A percentile compares a stretch with the other conserved stretches of the same genome.
Conservation (phyloP, 371 early-diverging fungal species). For the Rhizopus delemar region DNA sequence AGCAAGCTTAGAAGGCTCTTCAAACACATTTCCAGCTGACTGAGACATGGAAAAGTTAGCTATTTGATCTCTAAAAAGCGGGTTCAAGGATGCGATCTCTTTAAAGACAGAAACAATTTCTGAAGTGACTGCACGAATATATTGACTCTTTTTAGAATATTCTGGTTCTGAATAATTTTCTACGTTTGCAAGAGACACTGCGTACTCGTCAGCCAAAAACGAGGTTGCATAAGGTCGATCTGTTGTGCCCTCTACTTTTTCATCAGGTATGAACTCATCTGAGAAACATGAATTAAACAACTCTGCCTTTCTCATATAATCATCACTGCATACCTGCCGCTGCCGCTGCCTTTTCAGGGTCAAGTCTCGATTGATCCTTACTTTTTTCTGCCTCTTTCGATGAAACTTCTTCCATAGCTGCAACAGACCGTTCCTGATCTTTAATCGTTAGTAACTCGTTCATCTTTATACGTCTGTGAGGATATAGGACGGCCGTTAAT, state of each 20-base stretch:
- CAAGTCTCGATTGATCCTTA: conserved; percentile 13
- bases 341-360: conserved; percentile 11
- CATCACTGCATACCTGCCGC: conserved; percentile 9
- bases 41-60: conserved; percentile 93
- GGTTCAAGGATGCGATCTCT: conserved; percentile 91
- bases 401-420: conserved; percentile 19
- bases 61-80: conserved; percentile 95
- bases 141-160: conserved; percentile 79
- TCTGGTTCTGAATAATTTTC: conserved; percentile 84
- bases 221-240: conserved; percentile 48
- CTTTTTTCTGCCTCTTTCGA: conserved; percentile 2
- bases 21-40: conserved; percentile 92
- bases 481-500: conserved; percentile 93
- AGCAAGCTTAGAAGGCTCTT: conserved; percentile 91
- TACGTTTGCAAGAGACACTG: conserved; percentile 82
- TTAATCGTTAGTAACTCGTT: conserved; percentile 62
- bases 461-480: conserved; percentile 88
- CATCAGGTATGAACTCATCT: conserved; percentile 22
- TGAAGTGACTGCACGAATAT: conserved; percentile 91
- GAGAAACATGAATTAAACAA: background rate
- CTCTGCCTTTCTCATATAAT: too few relatives aligned
- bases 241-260: conserved; percentile 17
- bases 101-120: conserved; percentile 95
- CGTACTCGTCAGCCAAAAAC: conserved; percentile 67
- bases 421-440: conserved; percentile 10